Conservation (phyloP, 176 grass and related monocot species). For the Rhipidocladum racemiflorum region DNA sequence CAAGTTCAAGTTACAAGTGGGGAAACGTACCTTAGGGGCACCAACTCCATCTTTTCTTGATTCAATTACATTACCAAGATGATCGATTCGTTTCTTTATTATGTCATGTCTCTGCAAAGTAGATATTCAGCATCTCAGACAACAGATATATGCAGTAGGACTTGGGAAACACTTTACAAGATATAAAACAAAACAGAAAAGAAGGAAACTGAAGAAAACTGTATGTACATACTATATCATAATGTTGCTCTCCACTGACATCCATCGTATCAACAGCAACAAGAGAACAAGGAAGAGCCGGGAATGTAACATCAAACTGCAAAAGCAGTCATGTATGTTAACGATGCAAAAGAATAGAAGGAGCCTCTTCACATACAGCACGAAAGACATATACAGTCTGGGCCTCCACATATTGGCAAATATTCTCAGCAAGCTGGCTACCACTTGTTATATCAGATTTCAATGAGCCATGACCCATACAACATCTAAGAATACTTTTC, state of each 20-base stretch:
- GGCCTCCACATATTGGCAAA: background rate
- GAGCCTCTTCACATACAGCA: background rate
- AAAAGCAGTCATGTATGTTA: conserved; percentile 33
- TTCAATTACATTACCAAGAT: conserved; percentile 81
- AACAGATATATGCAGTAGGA: conserved; percentile 13
- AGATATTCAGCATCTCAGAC: conserved; percentile 21
- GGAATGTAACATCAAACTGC: conserved; percentile 99
- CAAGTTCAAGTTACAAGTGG: conserved; percentile 7
- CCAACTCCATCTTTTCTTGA: conserved; percentile 89
- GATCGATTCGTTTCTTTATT: conserved; percentile 87
- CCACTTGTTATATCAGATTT: background rate
- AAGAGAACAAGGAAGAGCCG: conserved; percentile 87
- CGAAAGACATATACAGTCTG: conserved; percentile 16
- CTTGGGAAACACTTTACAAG: conserved; percentile 27
- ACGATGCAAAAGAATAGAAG: conserved; percentile 13
- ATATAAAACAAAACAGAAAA: conserved; percentile 28
- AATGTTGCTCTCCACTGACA: conserved; percentile 97
- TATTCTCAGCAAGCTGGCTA: conserved; percentile 11
- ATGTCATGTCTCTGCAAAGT: conserved; percentile 91
- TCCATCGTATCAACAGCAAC: conserved; percentile 97
- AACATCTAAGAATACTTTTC: conserved; percentile 19
- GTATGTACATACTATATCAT: conserved; percentile 86
- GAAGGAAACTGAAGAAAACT: conserved; percentile 29
- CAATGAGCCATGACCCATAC: background rate
- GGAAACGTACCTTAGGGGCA: conserved; percentile 64